Conservation (phyloP, 345 rosid species). For the Arabis alpina region DNA sequence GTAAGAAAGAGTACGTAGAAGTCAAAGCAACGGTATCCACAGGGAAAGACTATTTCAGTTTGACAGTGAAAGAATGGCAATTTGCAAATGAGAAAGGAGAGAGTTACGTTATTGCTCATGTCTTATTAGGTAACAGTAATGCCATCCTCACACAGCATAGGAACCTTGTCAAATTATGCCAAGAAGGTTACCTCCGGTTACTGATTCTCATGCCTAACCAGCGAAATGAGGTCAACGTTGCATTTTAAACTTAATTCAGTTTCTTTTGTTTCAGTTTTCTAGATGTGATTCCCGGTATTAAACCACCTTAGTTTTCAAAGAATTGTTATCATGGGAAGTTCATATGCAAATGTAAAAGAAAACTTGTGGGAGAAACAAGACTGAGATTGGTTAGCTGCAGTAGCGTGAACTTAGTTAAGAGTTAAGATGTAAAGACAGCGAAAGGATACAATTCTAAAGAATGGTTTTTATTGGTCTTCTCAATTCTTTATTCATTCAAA, state of each 20-base stretch:
- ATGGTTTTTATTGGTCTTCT: too few relatives aligned
- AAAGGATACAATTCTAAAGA: background rate
- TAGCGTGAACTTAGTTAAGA: slow-evolving; percentile 7
- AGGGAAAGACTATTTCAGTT: slow-evolving; percentile 77
- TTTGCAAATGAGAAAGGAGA: slow-evolving; percentile 71
- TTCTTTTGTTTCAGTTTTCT: background rate
- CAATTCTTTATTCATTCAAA: slow-evolving; percentile 11
- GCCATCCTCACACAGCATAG: slow-evolving; percentile 61
- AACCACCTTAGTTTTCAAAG: background rate
- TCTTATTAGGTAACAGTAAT: slow-evolving; percentile 53
- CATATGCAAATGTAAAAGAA: background rate
- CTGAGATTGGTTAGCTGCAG: slow-evolving; percentile 13
- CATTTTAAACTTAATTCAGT: slow-evolving; percentile 17
- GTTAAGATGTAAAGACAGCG: background rate
- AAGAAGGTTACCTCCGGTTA: slow-evolving; percentile 65
- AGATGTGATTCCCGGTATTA: too few relatives aligned
- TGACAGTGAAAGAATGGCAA: slow-evolving; percentile 83
- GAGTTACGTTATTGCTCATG: slow-evolving; percentile 68
- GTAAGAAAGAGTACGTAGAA: slow-evolving; percentile 62
- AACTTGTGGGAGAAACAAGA: slow-evolving; percentile 31
- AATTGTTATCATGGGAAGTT: background rate
- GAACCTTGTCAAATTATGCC: slow-evolving; percentile 75
- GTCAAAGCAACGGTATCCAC: slow-evolving; percentile 80
- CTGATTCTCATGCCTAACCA: slow-evolving; percentile 71
- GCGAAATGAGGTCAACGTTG: slow-evolving; percentile 34